Conservation (phyloP, 495 filamentous ascomycete genomes). For the Penicillium ochrochloron region DNA sequence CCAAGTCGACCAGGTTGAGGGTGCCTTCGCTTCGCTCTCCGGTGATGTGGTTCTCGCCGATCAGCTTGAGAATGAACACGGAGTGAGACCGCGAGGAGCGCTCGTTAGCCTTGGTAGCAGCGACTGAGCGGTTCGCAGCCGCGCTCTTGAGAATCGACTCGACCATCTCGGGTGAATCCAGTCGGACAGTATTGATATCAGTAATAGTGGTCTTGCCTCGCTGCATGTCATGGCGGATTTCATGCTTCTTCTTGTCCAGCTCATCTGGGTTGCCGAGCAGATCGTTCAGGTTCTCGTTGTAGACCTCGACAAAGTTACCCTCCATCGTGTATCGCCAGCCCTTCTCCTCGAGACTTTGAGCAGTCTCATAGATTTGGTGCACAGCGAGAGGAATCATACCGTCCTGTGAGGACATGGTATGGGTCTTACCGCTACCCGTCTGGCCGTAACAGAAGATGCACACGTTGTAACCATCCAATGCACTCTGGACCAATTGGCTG, state of each 20-base stretch:
- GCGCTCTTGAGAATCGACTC: conserved; percentile 78
- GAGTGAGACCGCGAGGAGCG: conserved; percentile 92
- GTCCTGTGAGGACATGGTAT: conserved; percentile 90
- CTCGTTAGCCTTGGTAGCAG: conserved; percentile 95
- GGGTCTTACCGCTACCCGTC: conserved; percentile 95
- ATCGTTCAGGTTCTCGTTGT: conserved; percentile 97
- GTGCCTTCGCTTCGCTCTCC: conserved; percentile 88
- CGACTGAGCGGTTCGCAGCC: conserved; percentile 82
- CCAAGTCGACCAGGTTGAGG: conserved; percentile 94
- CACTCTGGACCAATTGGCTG: conserved; percentile 94
- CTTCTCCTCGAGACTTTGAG: conserved; percentile 79
- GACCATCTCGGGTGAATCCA: conserved; percentile 80
- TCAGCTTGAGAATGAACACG: conserved; percentile 92
- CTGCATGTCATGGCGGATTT: conserved; percentile 84
- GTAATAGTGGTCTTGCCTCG: conserved; percentile 83
- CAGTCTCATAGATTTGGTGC: conserved; percentile 88
- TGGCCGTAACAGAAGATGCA: conserved; percentile 99
- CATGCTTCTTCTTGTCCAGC: conserved; percentile 83
- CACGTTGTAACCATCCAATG: conserved; percentile 97
- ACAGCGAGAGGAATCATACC: conserved; percentile 97
- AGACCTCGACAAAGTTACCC: conserved; percentile 97
- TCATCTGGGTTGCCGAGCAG: conserved; percentile 79
- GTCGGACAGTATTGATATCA: conserved; percentile 75
- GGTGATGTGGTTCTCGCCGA: conserved; percentile 79
- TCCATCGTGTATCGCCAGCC: conserved; percentile 95